These are phyloP conservation scores for Onygenales sp. DNA, from an alignment of 2,329 filamentous ascomycete species.

Conservation along the genomic window DNA sequence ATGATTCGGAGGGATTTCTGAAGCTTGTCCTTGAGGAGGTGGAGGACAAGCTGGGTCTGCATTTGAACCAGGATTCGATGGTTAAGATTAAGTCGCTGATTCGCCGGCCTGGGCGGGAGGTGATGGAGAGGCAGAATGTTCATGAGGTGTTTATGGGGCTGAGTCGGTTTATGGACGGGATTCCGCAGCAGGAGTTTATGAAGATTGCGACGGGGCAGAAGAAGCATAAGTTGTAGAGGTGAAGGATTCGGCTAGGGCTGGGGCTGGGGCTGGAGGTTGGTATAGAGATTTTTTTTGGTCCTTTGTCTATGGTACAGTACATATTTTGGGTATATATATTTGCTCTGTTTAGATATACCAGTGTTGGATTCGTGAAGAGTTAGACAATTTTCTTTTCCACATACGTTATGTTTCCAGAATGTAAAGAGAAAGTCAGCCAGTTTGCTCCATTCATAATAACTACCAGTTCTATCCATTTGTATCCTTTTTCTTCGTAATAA, in stretches of 20 bases:
- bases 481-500: too few species aligned
- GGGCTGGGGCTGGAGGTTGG: neutral
- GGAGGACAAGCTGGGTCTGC: constrained; percentile 66
- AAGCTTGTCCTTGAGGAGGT: constrained; percentile 67
- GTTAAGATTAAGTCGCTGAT: constrained; percentile 79
- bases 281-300: neutral
- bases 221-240: constrained; percentile 72
- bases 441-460: too few species aligned
- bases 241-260: neutral
- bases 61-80: constrained; percentile 71
- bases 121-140: constrained; percentile 67
- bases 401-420: too few species aligned
- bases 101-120: constrained; percentile 59
- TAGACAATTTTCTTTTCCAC: too few species aligned
- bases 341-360: neutral
- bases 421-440: too few species aligned
- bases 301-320: neutral
- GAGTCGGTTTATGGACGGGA: constrained; percentile 66
- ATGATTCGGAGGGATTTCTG: constrained; percentile 60
- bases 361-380: too few species aligned
- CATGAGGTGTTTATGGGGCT: constrained; percentile 79
- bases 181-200: constrained; percentile 81
- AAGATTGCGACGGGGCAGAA: constrained; percentile 82
- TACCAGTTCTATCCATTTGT: too few species aligned
- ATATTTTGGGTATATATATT: neutral